Percentiles rank a stretch among this genome's conserved stretches.
phyloP scores from a whole-genome alignment of 1,284 basidiomycete genomes.

The Cryptococcus sp. region DNA sequence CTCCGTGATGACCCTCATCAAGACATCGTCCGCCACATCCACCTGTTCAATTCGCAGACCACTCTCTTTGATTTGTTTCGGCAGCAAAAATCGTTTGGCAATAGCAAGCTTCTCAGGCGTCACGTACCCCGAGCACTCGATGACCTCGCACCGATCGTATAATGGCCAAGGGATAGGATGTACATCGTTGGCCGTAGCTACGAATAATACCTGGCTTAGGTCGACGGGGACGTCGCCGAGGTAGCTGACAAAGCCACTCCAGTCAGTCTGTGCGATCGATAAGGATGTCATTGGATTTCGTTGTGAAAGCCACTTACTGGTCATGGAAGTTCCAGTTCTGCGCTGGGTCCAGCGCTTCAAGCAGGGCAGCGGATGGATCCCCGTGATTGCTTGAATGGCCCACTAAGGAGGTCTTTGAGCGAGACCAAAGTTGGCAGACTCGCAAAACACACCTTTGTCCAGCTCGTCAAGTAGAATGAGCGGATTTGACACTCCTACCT shows the following conservation, averaged over 20 bases:
- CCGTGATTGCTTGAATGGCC: slow-evolving; percentile 58
- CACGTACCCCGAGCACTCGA: slow-evolving; percentile 94
- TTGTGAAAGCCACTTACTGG: slow-evolving; percentile 62
- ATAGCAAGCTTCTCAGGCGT: slow-evolving; percentile 93
- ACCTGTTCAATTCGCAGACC: slow-evolving; percentile 81
- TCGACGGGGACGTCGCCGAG: slow-evolving; percentile 92
- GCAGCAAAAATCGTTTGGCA: slow-evolving; percentile 83
- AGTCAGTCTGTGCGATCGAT: neutral
- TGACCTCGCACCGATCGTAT: slow-evolving; percentile 92
- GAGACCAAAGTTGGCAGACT: slow-evolving; percentile 67
- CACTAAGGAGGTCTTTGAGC: slow-evolving; percentile 46
- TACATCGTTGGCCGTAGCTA: slow-evolving; percentile 80
- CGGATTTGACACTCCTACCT: slow-evolving; percentile 94
- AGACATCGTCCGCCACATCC: slow-evolving; percentile 66
- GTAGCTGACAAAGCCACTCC: slow-evolving; percentile 25
- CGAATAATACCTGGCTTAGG: slow-evolving; percentile 89
- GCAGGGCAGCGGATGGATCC: slow-evolving; percentile 87
- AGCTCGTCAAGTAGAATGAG: slow-evolving; percentile 95
- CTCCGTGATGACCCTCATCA: slow-evolving; percentile 87
- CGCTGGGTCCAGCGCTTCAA: slow-evolving; percentile 97
- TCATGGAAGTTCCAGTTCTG: slow-evolving; percentile 95
- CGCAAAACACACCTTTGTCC: slow-evolving; percentile 71
- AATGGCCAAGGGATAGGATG: slow-evolving; percentile 94
- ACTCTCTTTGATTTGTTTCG: slow-evolving; percentile 87
- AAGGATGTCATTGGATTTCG: neutral